Evolutionary conservation across 306 rosid genomes (phyloP), one percentile per base, ranked within the genome.

Genomic region (Acmispon strigosus): DNA sequence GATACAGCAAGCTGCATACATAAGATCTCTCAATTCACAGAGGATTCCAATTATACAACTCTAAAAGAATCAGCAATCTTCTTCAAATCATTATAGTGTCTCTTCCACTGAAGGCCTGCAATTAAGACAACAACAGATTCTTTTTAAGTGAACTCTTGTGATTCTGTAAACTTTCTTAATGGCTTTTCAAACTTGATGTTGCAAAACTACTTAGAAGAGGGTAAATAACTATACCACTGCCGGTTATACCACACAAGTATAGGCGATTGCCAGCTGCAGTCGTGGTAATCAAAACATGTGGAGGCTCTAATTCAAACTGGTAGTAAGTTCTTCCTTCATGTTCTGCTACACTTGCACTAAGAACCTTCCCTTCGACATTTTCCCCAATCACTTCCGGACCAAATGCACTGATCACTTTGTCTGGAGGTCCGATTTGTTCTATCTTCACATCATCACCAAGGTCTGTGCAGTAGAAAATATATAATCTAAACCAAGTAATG

Each of bases 81-180:
- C 80, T 89, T 90, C 83, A 94, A 78, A 77, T 94, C 95, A 1
- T 61, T 58, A 83, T 82, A 91, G 86, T 90, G 85, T 81, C 95
- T 87, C 87, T 94, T 94, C 98, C 98, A 94, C 69, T 94, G 97
- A 80, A 94, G 98, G 24, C 98, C 98, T 94, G 70, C 86, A 85
- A 87, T 63, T 54, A 56, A 29, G 24, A 47, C 64, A 76, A 32
- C 57, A 15, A 37, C 49, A 60, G 10, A 18, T 70, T 72, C 8
- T 20, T 13, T 73, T 52, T 41, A 32, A 32, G 15, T 51, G 13
- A 58, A 22, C 10, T 49, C 8, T 20, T 18, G 27, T 24, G 44
- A 0, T 42, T 66, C 3, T 32, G 9, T 44, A 32, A 29, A 8
- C 10, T 56, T 49, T 49, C 0, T 56, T 74, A 18, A 55, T 58